Evolutionary conservation across 2,329 filamentous ascomycete genomes (phyloP).

Genomic region (Pseudopithomyces maydicus): DNA sequence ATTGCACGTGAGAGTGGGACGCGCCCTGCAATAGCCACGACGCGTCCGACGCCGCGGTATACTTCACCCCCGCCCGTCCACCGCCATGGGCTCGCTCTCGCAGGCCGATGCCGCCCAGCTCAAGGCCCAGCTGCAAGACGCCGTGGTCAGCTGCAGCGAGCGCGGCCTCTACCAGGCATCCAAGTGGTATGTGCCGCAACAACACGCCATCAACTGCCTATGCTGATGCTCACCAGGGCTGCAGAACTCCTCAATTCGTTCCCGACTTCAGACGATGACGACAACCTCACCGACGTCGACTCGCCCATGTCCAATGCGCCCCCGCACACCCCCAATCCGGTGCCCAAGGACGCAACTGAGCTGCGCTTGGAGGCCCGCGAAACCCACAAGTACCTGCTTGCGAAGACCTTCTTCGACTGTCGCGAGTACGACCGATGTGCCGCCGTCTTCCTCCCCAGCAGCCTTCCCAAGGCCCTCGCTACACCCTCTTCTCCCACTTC

Average conservation of each 20-base stretch:
- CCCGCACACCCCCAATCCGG: slow-evolving; percentile 50
- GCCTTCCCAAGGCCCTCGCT: slow-evolving; percentile 71
- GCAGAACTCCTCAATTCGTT: slow-evolving; percentile 91
- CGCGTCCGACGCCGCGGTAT: neutral
- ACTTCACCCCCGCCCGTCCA: neutral
- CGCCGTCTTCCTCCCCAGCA: slow-evolving; percentile 82
- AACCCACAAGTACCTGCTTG: slow-evolving; percentile 81
- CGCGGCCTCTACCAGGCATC: slow-evolving; percentile 93
- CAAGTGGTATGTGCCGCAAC: slow-evolving; percentile 72
- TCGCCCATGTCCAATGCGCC: slow-evolving; percentile 61
- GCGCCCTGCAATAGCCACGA: neutral
- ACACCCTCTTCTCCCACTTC: slow-evolving; percentile 48
- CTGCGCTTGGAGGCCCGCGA: slow-evolving; percentile 78
- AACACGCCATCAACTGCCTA: neutral
- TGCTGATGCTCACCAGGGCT: slow-evolving; percentile 66
- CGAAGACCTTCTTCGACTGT: slow-evolving; percentile 94
- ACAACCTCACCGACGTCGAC: slow-evolving; percentile 64
- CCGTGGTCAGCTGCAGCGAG: slow-evolving; percentile 89
- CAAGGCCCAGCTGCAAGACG: slow-evolving; percentile 77
- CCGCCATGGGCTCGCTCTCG: slow-evolving; percentile 41
- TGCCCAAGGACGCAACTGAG: slow-evolving; percentile 71
- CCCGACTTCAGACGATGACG: slow-evolving; percentile 58
- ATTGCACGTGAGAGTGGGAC: slow-evolving; percentile 26
- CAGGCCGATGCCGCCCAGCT: slow-evolving; percentile 61
- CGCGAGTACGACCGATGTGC: slow-evolving; percentile 94